Evolutionary conservation across 805 yeast species (phyloP).

Genomic region (Suhomyces sp.): DNA sequence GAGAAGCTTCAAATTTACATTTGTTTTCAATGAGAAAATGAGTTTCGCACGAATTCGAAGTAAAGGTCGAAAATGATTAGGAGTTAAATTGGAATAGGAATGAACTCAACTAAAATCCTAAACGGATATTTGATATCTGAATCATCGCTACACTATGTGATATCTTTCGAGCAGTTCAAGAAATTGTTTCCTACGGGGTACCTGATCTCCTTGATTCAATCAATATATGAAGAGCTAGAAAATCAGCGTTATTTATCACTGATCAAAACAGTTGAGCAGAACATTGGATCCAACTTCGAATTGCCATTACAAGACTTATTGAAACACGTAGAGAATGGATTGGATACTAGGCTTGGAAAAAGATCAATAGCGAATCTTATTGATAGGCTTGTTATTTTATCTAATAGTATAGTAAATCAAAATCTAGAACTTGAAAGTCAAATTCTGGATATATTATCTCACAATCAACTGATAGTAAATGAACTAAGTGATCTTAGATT

Average conservation of each 20-base stretch:
- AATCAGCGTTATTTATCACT: slow-evolving; percentile 9
- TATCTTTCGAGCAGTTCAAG: slow-evolving; percentile 19
- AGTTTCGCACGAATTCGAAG: neutral
- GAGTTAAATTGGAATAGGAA: neutral
- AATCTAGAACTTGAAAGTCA: slow-evolving; percentile 14
- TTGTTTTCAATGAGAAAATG: neutral
- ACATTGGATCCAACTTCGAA: slow-evolving; percentile 14
- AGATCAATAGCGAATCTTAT: slow-evolving; percentile 12
- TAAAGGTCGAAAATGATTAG: neutral
- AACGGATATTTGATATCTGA: slow-evolving; percentile 16
- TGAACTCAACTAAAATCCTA: slow-evolving; percentile 23
- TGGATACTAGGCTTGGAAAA: slow-evolving; percentile 1
- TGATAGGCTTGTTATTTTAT: slow-evolving; percentile 21
- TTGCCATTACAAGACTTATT: slow-evolving; percentile 19
- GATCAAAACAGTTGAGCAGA: neutral
- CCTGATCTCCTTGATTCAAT: neutral
- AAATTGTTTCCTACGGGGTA: slow-evolving; percentile 14
- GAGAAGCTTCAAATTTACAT: neutral
- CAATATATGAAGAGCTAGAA: slow-evolving; percentile 13
- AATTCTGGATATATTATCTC: slow-evolving; percentile 9
- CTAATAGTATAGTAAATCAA: slow-evolving; percentile 24
- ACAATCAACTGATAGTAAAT: slow-evolving; percentile 14
- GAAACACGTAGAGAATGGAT: slow-evolving; percentile 1
- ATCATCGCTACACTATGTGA: slow-evolving; percentile 15
- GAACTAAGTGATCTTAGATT: slow-evolving; percentile 26